Evolutionary conservation across 257 asterid genomes (phyloP), one percentile per base, ranked within the genome.

Genomic region (Solanum tacnaense): DNA sequence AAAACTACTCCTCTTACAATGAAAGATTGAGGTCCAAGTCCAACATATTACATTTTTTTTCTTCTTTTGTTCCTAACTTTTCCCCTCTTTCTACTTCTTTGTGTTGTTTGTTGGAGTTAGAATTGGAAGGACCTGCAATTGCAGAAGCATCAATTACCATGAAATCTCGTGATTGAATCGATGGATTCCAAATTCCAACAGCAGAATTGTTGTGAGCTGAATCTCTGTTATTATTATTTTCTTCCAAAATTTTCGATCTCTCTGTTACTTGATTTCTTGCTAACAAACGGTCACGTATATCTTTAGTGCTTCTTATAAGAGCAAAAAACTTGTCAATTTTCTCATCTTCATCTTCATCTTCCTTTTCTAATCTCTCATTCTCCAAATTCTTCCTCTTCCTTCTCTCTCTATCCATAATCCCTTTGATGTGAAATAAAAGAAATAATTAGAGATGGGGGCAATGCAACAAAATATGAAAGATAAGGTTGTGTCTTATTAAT

Each of bases 21-120:
- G 93, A 91, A 36, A 91, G 92, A 34, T 87, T 91, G 44, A 91
- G 93, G 86, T 91, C 91, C 90, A 91, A 91, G 76, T 91, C 91
- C 89, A 91, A 91, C 44, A 67, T 91, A 29, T 32, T 9, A 44
- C 29, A 70, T 5, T 70, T 41, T 27, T 65, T 60, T 16, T 38
- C 88, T 60, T 87, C 35, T 38, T 78, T 38, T 75, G 32, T 38
- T 74, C 23, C 74, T 67, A 7, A 56, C 27, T 4, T 78, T n/a
- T 8, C 12, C 27, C 29, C 49, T 35, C 5, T 7, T 75, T 34
- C 36, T 34, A 34, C 58, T 23, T 16, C 20, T 32, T 16, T 81
- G 16, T 23, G 82, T 46, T 82, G 86, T 39, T 74, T 84, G 49
- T 74, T 85, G 58, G 38, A 72, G 15, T 56, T 67, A 15, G 88